Evolutionary conservation across 2,329 filamentous ascomycete species (phyloP).

Genomic region (Verticillium alfalfae): DNA sequence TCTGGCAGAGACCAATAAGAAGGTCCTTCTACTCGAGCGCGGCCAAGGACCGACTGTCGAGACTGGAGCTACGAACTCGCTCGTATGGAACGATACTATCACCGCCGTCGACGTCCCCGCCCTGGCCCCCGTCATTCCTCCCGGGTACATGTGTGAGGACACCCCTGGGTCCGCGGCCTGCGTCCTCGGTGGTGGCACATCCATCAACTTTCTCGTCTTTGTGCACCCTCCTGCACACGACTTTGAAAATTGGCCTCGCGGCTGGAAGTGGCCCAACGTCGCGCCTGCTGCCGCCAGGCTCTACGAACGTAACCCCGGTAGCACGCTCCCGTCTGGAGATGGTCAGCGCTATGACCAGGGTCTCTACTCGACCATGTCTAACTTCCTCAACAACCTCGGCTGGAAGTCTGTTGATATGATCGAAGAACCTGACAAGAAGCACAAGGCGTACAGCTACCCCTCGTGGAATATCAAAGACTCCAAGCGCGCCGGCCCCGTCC

Average conservation of each 20-base stretch:
- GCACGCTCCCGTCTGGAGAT: slow-evolving; percentile 10
- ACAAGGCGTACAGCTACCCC: slow-evolving; percentile 12
- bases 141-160: not conserved
- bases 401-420: slow-evolving; percentile 11
- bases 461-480: slow-evolving; percentile 12
- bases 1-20: slow-evolving; percentile 9
- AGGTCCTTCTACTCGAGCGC: slow-evolving; percentile 16
- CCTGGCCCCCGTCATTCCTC: slow-evolving; percentile 5
- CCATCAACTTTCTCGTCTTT: slow-evolving; percentile 19
- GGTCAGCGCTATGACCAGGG: slow-evolving; percentile 14
- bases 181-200: slow-evolving; percentile 23
- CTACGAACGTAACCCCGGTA: slow-evolving; percentile 13
- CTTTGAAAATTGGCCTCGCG: slow-evolving; percentile 12
- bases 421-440: slow-evolving; percentile 12
- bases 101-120: slow-evolving; percentile 16
- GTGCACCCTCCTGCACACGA: slow-evolving; percentile 11
- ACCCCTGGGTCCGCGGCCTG: slow-evolving; percentile 15
- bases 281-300: slow-evolving; percentile 12
- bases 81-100: slow-evolving; percentile 18
- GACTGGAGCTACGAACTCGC: slow-evolving; percentile 11
- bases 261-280: slow-evolving; percentile 12
- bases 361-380: slow-evolving; percentile 9
- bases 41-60: slow-evolving; percentile 14
- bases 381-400: slow-evolving; percentile 10
- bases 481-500: slow-evolving; percentile 12